Percentiles rank a stretch among this genome's conserved stretches.
Conservation (phyloP, 495 filamentous ascomycete genomes). For the Annulohypoxylon bovei region DNA sequence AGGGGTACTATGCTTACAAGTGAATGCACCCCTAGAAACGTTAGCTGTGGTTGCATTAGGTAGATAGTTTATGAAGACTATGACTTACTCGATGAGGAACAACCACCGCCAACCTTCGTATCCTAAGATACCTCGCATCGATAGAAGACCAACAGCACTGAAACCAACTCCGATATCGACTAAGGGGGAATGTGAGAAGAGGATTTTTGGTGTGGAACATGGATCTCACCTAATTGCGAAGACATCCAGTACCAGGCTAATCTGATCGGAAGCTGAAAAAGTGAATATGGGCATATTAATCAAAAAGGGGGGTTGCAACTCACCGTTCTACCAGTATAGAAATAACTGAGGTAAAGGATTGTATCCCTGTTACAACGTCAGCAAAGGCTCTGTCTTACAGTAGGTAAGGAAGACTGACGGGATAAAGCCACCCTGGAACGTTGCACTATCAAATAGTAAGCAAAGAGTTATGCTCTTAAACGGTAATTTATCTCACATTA, state of each 20-base stretch:
- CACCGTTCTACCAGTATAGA: conserved; percentile 39
- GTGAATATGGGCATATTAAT: background rate
- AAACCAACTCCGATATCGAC: conserved; percentile 75
- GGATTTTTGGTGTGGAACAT: background rate
- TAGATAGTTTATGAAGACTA: background rate
- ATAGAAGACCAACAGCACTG: conserved; percentile 76
- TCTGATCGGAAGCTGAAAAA: conserved; percentile 35
- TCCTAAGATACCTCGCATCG: conserved; percentile 66
- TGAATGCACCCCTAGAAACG: conserved; percentile 28
- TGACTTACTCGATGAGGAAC: conserved; percentile 62
- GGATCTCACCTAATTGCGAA: conserved; percentile 37
- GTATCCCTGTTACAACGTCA: conserved; percentile 29
- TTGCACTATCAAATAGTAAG: conserved; percentile 40
- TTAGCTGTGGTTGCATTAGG: conserved; percentile 4
- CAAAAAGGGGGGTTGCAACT: conserved; percentile 1
- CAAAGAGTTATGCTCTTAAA: background rate
- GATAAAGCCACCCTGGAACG: conserved; percentile 80
- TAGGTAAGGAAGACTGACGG: conserved; percentile 42
- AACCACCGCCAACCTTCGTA: conserved; percentile 77
- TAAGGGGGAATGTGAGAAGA: conserved; percentile 5
- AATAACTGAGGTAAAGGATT: conserved; percentile 42
- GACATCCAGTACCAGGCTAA: conserved; percentile 43
- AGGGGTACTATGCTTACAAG: conserved; percentile 22
- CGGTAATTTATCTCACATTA: conserved; percentile 61
- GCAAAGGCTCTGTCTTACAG: background rate